Evolutionary conservation across 73 alveolate species (phyloP), one percentile per base, ranked within the genome.

Genomic region (Uronychia setigera): DNA sequence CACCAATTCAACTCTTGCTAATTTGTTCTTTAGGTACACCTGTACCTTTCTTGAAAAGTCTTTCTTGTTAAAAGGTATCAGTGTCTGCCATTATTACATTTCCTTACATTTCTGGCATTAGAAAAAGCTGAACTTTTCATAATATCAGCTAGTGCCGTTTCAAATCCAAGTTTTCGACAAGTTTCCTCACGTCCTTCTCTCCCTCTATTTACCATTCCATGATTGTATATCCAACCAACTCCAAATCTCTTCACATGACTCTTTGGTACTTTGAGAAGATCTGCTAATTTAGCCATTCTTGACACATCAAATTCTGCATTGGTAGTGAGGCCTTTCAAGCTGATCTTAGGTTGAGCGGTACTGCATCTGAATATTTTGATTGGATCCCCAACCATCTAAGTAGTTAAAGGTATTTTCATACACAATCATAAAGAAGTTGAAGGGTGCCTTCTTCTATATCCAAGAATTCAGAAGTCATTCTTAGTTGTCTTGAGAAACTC

Each of bases 351-450:
- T 5, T 11, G 19, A 5, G 19, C 19, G n/a, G 67, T 46, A 19
- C 19, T 46, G 19, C 67, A 46, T 35, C 35, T 67, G 60, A 82
- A 82, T 0, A 82, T 1, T 74, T 80, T 60, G 60, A 27, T 33
- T 26, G 89, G 89, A 0, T 74, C 58, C 33, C 89, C 89, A 19
- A 59, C 57, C 29, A 82, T 32, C n/a, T n/a, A n/a, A n/a, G n/a
- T n/a, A n/a, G n/a, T n/a, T n/a, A n/a, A n/a, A n/a, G n/a, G n/a
- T n/a, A n/a, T n/a, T n/a, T n/a, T n/a, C n/a, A n/a, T n/a, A n/a
- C n/a, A 25, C 60, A 1, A 33, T 82, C 89, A 9, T 58, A 57
- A 13, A 82, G 13, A 30, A 82, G 58, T n/a, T 30, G 67, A 19
- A 82, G 83, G 30, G 30, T 33, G 33, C 29, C 74, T 32, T 58